Percentiles rank a stretch among this genome's conserved stretches.
phyloP scores from a whole-genome alignment of 257 asterid species.

The Jacaranda mimosifolia region DNA sequence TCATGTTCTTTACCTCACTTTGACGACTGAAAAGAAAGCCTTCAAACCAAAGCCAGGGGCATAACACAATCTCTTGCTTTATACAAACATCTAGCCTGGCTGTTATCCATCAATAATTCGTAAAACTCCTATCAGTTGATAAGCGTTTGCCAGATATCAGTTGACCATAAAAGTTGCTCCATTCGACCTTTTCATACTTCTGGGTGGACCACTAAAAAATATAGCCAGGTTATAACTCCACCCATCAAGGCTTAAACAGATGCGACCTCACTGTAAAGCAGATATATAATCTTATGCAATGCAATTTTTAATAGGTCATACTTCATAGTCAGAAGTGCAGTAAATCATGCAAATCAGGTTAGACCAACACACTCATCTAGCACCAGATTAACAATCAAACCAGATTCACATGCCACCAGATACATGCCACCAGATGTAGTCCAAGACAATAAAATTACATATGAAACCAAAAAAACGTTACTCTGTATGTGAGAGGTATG shows the following conservation, averaged over 20 bases:
- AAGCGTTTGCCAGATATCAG: not conserved
- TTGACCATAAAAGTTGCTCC: not conserved
- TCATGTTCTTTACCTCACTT: too few relatives aligned
- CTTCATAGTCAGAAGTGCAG: not conserved
- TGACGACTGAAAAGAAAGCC: not conserved
- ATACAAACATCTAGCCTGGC: not conserved
- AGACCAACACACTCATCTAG: not conserved
- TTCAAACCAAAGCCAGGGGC: not conserved
- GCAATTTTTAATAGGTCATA: not conserved
- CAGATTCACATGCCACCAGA: not conserved
- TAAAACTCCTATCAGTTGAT: not conserved
- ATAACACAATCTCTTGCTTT: not conserved
- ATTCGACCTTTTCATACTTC: not conserved
- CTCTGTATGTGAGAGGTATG: not conserved
- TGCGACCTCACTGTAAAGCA: not conserved
- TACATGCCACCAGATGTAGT: not conserved
- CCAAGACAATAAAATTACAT: not conserved
- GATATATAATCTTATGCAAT: not conserved
- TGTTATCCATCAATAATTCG: not conserved
- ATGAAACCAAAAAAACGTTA: not conserved
- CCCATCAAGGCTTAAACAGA: not conserved
- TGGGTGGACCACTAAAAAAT: not conserved
- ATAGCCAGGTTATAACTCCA: slow-evolving; percentile 3
- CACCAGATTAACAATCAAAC: not conserved
- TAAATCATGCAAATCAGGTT: slow-evolving; percentile 4